Conservation (phyloP, 2,329 filamentous ascomycete species). For the Pseudocercospora eumusae region DNA sequence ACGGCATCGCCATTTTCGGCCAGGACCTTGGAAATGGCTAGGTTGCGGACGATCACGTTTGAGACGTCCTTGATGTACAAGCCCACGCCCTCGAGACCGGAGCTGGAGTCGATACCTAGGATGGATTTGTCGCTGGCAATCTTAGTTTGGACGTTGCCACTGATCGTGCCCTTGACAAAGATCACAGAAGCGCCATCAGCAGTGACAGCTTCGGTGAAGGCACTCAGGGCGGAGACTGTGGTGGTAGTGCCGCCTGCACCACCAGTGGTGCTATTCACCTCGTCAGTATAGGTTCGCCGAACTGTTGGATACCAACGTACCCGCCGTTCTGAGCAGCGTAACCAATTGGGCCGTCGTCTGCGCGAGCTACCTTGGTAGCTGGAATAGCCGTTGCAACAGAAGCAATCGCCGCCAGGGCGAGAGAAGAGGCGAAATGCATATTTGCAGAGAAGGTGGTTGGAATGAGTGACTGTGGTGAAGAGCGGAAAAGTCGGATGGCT, state of each 20-base stretch:
- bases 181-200: conserved; percentile 45
- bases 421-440: conserved; percentile 21
- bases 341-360: conserved; percentile 26
- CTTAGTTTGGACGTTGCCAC: conserved; percentile 28
- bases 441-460: conserved; percentile 12
- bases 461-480: conserved; percentile 13
- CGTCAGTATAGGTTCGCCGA: background rate
- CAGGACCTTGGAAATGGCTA: conserved; percentile 55
- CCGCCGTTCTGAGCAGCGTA: conserved; percentile 36
- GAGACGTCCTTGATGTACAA: conserved; percentile 51
- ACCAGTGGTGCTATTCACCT: conserved; percentile 44
- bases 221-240: conserved; percentile 50
- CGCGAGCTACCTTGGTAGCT: conserved; percentile 17
- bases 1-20: conserved; percentile 55
- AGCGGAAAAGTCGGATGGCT: conserved; percentile 2
- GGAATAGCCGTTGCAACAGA: conserved; percentile 29
- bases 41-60: conserved; percentile 61
- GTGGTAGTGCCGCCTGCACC: conserved; percentile 49
- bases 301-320: conserved; percentile 10
- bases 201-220: conserved; percentile 43
- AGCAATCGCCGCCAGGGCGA: conserved; percentile 35
- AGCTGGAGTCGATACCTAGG: conserved; percentile 50
- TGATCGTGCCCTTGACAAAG: conserved; percentile 47
- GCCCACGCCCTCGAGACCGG: conserved; percentile 49
- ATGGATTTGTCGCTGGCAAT: conserved; percentile 55